These are phyloP conservation scores for Astragalus membranaceus DNA, from an alignment of 306 rosid genomes.

Conservation along the genomic window DNA sequence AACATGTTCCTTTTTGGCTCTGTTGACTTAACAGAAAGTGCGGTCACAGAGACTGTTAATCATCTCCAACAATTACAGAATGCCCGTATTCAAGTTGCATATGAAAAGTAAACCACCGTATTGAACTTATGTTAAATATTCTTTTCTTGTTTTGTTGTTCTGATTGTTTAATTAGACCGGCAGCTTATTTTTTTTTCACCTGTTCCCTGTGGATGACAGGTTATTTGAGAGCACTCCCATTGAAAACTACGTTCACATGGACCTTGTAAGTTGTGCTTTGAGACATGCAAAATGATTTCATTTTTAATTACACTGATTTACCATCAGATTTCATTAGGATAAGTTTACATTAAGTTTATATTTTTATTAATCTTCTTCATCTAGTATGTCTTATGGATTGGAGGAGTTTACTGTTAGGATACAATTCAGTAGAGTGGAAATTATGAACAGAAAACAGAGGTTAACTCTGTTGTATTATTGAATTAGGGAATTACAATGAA, in stretches of 20 bases:
- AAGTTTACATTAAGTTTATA: neutral
- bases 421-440: too few species aligned
- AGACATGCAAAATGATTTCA: neutral
- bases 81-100: constrained; percentile 56
- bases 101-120: constrained; percentile 39
- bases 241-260: constrained; percentile 55
- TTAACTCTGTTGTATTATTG: too few species aligned
- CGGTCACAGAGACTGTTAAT: constrained; percentile 54
- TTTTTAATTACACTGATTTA: neutral
- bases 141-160: neutral
- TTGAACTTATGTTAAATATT: neutral
- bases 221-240: constrained; percentile 40
- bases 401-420: too few species aligned
- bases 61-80: constrained; percentile 69
- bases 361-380: neutral
- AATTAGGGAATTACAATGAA: too few species aligned
- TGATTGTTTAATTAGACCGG: neutral
- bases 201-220: constrained; percentile 38
- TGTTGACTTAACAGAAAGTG: constrained; percentile 54
- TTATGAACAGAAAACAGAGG: too few species aligned
- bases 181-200: constrained; percentile 15
- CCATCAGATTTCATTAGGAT: neutral
- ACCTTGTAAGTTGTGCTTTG: constrained; percentile 53
- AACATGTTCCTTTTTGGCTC: constrained; percentile 68
- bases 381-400: neutral